A percentile compares a stretch with the other conserved stretches of the same genome.
Evolutionary conservation across 169 alveolate genomes (phyloP).

Genomic region (Cryptosporidium felis): DNA sequence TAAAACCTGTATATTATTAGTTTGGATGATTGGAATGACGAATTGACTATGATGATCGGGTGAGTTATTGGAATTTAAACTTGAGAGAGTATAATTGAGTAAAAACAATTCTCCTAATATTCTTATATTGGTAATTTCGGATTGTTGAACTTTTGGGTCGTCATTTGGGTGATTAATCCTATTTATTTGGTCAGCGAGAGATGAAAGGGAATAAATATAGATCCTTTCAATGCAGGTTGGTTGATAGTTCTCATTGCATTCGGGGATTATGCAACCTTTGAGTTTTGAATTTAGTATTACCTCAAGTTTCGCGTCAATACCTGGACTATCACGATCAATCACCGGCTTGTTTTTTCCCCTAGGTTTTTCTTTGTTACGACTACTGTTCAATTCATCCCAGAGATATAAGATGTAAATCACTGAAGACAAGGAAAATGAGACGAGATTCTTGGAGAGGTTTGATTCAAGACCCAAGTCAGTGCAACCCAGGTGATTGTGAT

Average conservation of each 20-base stretch:
- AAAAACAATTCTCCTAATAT: constrained; percentile 42
- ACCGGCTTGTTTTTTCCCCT: background rate
- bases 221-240: background rate
- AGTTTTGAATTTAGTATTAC: too few species aligned
- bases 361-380: background rate
- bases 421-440: constrained; percentile 32
- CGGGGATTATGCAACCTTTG: too few species aligned
- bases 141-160: too few species aligned
- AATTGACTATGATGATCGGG: too few species aligned
- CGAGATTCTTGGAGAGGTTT: background rate
- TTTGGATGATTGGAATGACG: constrained; percentile 14
- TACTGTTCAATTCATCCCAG: constrained; percentile 56
- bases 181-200: background rate
- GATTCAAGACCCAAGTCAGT: too few species aligned
- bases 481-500: too few species aligned
- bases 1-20: background rate
- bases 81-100: constrained; percentile 7
- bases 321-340: background rate
- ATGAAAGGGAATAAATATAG: background rate
- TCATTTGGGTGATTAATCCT: too few species aligned
- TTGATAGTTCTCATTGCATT: background rate
- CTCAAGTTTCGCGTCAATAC: too few species aligned
- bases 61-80: background rate
- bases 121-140: constrained; percentile 30
- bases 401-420: constrained; percentile 26